Evolutionary conservation across 1,139 yeast genomes (phyloP), one percentile per base, ranked within the genome.

Genomic region (Yamadazyma siamensis): DNA sequence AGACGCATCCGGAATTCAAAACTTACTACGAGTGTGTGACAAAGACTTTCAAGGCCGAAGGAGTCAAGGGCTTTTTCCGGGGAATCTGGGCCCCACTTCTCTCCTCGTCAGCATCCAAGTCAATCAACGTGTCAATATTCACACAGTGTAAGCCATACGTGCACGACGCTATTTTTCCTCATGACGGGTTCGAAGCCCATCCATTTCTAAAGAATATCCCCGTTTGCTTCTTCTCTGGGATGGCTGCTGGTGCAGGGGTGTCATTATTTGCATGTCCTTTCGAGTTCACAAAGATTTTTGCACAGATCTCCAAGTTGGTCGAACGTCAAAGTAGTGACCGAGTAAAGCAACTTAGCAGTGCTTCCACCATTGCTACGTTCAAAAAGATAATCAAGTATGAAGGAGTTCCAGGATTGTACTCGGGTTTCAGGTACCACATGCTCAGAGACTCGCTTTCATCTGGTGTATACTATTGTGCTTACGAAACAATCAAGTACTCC

Each of bases 211-310:
- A 69, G 32, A 80, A 76, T 48, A 64, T 74, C n/a, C 91, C 87
- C 0, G 76, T 80, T 1, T 75, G 88, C 18, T 72, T 80, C 35
- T 31, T 70, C 2, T 69, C 94, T 0, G 95, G 95, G 1, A 58
- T 71, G 5, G 41, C 75, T 2, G 77, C 94, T 0, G 95, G 95
- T 3, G 74, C 75, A 2, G 62, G 71, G 2, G 79, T 82, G 10
- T 71, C 88, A 2, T 31, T 75, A 4, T 74, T 83, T 50, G 85
- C 94, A 3, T 81, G 91, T 46, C 96, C 96, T 0, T 86, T 86
- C 52, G 96, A 86, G 52, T 77, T 84, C 53, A 79, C 91, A 29
- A 87, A 87, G 51, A 68, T 86, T 6, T 85, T 82, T 39, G 82
- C 91, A 24, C 95, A 87, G 52, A 73, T 86, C 45, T 65, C 77